Conservation (phyloP, 345 rosid genomes). For the thale cress (Arabidopsis thaliana) region DNA sequence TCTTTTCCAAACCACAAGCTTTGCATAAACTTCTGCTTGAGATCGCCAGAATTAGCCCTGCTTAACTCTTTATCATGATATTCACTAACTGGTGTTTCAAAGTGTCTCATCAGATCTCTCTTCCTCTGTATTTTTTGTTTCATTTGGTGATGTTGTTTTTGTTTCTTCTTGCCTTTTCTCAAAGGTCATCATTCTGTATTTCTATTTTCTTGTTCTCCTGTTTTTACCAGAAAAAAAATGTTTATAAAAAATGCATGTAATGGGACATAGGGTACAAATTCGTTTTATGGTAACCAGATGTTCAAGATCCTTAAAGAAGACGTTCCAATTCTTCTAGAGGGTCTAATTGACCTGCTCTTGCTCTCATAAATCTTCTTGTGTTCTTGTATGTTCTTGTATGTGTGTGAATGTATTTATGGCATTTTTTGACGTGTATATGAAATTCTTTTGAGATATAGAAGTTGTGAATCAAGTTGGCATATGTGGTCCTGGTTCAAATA, state of each 20-base stretch:
- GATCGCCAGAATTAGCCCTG: slow-evolving; percentile 54
- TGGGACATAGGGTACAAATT: not conserved
- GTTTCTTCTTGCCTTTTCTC: slow-evolving; percentile 3
- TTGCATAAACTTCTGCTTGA: slow-evolving; percentile 85
- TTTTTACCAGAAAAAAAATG: slow-evolving; percentile 26
- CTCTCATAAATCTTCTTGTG: not conserved
- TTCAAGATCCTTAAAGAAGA: not conserved
- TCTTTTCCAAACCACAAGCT: slow-evolving; percentile 99
- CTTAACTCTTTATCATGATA: slow-evolving; percentile 14
- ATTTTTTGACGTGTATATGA: too few species aligned
- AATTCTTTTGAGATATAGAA: too few species aligned
- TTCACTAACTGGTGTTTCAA: slow-evolving; percentile 24
- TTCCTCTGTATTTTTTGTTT: not conserved
- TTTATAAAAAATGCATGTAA: slow-evolving; percentile 12
- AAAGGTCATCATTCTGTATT: not conserved
- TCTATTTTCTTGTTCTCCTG: slow-evolving; percentile 2
- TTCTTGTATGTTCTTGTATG: too few species aligned
- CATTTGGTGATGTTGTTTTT: slow-evolving; percentile 17
- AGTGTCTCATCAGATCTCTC: not conserved
- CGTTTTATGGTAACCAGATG: not conserved
- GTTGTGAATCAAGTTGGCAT: too few species aligned
- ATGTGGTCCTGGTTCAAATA: too few species aligned
- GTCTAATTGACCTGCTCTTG: not conserved
- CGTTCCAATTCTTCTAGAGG: not conserved
- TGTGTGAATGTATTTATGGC: too few species aligned